Base-by-base conservation (phyloP, 139 green algal species). In the Chlamydomonas incerta region DNA sequence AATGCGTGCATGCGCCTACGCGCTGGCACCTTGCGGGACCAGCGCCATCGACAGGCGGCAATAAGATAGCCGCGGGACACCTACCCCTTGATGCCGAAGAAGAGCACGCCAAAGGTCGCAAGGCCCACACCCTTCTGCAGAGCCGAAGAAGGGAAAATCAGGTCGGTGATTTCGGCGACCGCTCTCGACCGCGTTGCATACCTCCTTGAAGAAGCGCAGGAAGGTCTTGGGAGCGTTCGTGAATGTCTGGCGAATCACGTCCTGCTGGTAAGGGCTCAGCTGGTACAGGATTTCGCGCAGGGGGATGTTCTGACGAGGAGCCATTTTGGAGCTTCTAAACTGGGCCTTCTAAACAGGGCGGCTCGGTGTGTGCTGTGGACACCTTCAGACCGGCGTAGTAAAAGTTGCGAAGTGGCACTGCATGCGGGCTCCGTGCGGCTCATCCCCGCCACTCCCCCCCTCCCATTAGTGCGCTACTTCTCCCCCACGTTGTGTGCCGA, bases 261-360 rank as follows among this genome's bases (percentile, higher is more conserved):
- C 60, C 69, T 90, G 87, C 87, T 90, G 87, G 81, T 90, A 90
- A 28, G 87, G 87, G 74, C 81, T 88, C 58, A 90, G 74, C 87
- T 90, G 87, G 68, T 90, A 90, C 1, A 90, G 74, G 60, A 90
- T 90, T 74, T 90, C 87, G 24, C 87, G 81, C 6, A 90, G 31
- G 14, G 81, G 68, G 31, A 90, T 88, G 47, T 15, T 34, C 68
- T 87, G 81, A 11, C 81, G 73, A 11, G 87, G 87, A 26, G 87
- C 87, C 87, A 90, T 90, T 50, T 50, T 50, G 41, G 41, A 5
- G 41, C 6, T 50, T 50, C 41, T n/a, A n/a, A n/a, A n/a, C n/a
- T n/a, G n/a, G n/a, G n/a, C n/a, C n/a, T n/a, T n/a, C n/a, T n/a
- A n/a, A n/a, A n/a, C n/a, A n/a, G n/a, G n/a, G n/a, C n/a, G n/a